Base-by-base conservation (phyloP, 331 rosid genomes). In the Rosa hybrid region DNA sequence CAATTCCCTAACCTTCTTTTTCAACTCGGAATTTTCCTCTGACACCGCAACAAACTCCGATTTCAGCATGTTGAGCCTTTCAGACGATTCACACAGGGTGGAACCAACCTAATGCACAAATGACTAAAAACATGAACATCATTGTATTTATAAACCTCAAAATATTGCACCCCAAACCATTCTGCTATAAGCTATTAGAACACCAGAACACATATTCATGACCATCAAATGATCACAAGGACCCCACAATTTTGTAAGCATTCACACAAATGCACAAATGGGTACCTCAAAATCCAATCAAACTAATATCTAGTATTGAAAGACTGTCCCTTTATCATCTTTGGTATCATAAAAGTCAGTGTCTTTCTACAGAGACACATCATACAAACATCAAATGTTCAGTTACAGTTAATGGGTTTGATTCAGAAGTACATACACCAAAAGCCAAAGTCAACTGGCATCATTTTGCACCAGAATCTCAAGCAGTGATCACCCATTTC, bases 81-180 rank as follows among this genome's bases (percentile, higher is more conserved):
- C 97, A 0, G 92, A 88, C 20, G 91, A 86, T 82, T 92, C 97
- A 75, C 97, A 92, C 27, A 84, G 76, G 59, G 84, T 83, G 9
- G 90, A 87, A 72, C 64, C 86, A 59, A 75, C 84, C 98, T 92
- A 75, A 72, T 7, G 51, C 41, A 76, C 54, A 81, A 8, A 73
- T 7, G 21, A 72, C 64, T 12, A 42, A 44, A 72, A 81, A 54
- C 11, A 74, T 69, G 25, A 87, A 50, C 27, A 76, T n/a, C 6
- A 65, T 51, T 51, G 17, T 68, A 72, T 53, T 53, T 18, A 54
- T 16, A 3, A 53, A 59, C 79, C 57, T 20, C 60, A 62, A 13
- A 30, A 18, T 51, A 18, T 51, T 46, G 20, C 25, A 30, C 39
- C 69, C 18, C 6, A 59, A 62, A 83, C 8, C 41, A 48, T n/a